Evolutionary conservation across 2,329 filamentous ascomycete genomes (phyloP).

Genomic region (Magnaporthiopsis rhizophila): DNA sequence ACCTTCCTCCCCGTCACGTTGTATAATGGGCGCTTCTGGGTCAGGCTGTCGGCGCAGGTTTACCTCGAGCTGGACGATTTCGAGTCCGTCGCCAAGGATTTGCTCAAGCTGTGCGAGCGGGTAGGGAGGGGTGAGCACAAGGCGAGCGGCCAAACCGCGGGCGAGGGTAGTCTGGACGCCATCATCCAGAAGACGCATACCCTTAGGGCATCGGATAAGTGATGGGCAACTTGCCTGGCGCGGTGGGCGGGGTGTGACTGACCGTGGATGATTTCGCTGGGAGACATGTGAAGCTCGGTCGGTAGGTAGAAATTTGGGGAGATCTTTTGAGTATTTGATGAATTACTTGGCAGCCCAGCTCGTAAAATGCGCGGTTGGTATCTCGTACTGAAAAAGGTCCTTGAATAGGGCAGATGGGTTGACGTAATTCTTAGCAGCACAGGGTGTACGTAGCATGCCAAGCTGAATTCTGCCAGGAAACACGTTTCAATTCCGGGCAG

Average conservation of each 20-base stretch:
- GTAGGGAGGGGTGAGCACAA: conserved; percentile 11
- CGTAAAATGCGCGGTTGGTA: neutral
- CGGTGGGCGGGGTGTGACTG: neutral
- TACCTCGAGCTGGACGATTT: conserved; percentile 80
- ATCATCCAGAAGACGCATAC: neutral
- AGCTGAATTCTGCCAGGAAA: neutral
- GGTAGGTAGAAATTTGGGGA: too few relatives aligned
- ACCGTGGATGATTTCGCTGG: neutral
- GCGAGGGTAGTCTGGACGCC: neutral
- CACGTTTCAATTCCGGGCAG: neutral
- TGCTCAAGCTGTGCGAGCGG: conserved; percentile 26
- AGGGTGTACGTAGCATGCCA: neutral
- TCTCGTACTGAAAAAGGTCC: neutral
- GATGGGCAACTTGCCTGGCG: neutral
- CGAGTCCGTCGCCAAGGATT: conserved; percentile 51
- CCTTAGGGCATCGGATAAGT: neutral
- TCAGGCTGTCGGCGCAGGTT: conserved; percentile 69
- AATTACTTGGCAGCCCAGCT: neutral
- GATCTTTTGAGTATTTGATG: too few relatives aligned
- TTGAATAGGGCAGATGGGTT: too few relatives aligned
- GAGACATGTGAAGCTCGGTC: neutral
- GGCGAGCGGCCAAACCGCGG: neutral
- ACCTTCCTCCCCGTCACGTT: conserved; percentile 63
- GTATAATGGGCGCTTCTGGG: conserved; percentile 58
- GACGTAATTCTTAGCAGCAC: neutral